These are phyloP conservation scores for Pachyrhizus erosus DNA, from an alignment of 306 rosid species.

Conservation along the genomic window DNA sequence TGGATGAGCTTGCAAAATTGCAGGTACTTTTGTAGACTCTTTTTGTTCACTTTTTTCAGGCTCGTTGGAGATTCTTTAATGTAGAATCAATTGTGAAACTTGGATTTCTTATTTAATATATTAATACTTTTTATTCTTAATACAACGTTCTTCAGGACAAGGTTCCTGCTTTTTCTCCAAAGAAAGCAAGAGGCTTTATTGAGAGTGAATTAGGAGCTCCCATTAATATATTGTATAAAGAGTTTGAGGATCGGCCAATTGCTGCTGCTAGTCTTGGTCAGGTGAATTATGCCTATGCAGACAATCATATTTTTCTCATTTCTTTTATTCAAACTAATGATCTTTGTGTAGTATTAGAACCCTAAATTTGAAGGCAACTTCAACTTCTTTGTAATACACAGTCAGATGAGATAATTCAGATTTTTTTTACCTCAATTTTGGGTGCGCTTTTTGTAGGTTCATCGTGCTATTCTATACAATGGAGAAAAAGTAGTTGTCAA, in stretches of 20 bases:
- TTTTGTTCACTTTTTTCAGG: background rate
- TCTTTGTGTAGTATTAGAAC: background rate
- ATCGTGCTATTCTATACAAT: conserved; percentile 88
- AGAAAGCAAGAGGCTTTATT: conserved; percentile 75
- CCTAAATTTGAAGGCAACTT: background rate
- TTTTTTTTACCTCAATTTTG: conserved; percentile 24
- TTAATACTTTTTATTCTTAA: conserved; percentile 22
- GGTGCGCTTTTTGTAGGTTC: conserved; percentile 65
- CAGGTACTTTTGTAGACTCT: conserved; percentile 57
- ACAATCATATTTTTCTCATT: background rate
- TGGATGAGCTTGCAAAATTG: conserved; percentile 90
- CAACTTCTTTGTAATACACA: conserved; percentile 10
- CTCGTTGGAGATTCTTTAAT: background rate
- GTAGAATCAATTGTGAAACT: conserved; percentile 3
- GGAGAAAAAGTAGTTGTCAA: conserved; percentile 91
- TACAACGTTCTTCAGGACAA: conserved; percentile 64
- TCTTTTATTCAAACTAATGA: background rate
- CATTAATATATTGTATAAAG: conserved; percentile 66
- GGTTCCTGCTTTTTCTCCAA: conserved; percentile 90
- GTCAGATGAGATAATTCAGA: conserved; percentile 15
- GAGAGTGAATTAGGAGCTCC: conserved; percentile 86
- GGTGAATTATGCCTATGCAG: conserved; percentile 46
- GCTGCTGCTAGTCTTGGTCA: conserved; percentile 99
- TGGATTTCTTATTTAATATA: conserved; percentile 11
- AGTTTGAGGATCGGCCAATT: conserved; percentile 86